A percentile compares a stretch with the other conserved stretches of the same genome.
Evolutionary conservation across 495 filamentous ascomycete species (phyloP).

Genomic region (Podospora bellae-mahoneyi): DNA sequence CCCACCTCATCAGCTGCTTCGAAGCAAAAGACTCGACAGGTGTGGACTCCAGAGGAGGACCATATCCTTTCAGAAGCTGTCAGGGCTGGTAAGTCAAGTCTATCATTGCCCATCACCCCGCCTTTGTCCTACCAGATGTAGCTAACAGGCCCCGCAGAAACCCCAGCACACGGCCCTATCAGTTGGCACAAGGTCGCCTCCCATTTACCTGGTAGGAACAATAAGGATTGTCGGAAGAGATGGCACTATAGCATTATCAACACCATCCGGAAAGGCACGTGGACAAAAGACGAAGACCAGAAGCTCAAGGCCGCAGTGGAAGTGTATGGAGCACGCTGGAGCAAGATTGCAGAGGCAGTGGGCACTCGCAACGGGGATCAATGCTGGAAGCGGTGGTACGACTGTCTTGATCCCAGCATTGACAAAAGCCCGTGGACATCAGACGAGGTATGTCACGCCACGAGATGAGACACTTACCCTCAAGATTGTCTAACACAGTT

Average conservation of each 20-base stretch:
- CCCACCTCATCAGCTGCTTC: neutral
- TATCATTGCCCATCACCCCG: neutral
- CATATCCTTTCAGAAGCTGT: conserved; percentile 25
- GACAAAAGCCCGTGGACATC: conserved; percentile 36
- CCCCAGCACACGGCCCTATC: conserved; percentile 28
- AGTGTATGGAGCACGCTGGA: conserved; percentile 37
- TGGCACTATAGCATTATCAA: conserved; percentile 41
- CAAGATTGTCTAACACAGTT: neutral
- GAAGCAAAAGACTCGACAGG: conserved; percentile 22
- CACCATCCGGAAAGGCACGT: conserved; percentile 40
- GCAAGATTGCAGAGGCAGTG: conserved; percentile 31
- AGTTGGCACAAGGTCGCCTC: conserved; percentile 42
- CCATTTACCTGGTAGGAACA: conserved; percentile 39
- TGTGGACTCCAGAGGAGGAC: conserved; percentile 34
- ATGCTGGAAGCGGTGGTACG: conserved; percentile 38
- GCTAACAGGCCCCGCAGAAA: conserved; percentile 20
- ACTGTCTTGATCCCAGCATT: conserved; percentile 32
- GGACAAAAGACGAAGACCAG: conserved; percentile 42
- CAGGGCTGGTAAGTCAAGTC: conserved; percentile 15
- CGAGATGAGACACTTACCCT: neutral
- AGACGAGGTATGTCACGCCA: conserved; percentile 26
- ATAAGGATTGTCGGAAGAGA: conserved; percentile 44
- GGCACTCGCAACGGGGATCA: conserved; percentile 36
- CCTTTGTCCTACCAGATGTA: neutral
- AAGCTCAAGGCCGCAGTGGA: conserved; percentile 35